These are phyloP conservation scores for Backusella psychrophila DNA, from an alignment of 192 early-diverging fungal genomes.

Conservation along the genomic window DNA sequence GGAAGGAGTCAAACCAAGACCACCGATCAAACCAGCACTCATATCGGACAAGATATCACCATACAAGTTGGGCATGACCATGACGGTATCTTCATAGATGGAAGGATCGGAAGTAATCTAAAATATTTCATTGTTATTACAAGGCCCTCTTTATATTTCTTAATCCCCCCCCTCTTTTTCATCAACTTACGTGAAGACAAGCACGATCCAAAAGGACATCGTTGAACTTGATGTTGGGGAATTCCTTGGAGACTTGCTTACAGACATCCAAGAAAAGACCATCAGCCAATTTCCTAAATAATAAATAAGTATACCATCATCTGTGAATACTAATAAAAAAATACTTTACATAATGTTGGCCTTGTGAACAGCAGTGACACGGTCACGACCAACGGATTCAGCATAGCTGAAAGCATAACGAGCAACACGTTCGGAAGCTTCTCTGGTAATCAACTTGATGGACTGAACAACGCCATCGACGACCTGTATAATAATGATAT, in stretches of 20 bases:
- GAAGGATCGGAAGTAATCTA: conserved; percentile 91
- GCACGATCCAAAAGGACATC: conserved; percentile 93
- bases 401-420: conserved; percentile 97
- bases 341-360: conserved; percentile 81
- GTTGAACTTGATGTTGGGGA: conserved; percentile 89
- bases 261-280: conserved; percentile 95
- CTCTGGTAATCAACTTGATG: conserved; percentile 98
- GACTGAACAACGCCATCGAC: conserved; percentile 97
- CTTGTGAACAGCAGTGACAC: conserved; percentile 98
- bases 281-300: conserved; percentile 81
- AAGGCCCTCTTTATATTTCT: neutral
- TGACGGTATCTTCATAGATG: conserved; percentile 87
- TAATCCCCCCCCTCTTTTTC: neutral
- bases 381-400: conserved; percentile 81
- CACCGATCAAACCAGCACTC: conserved; percentile 97
- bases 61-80: conserved; percentile 99
- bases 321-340: neutral
- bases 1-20: conserved; percentile 95
- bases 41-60: conserved; percentile 98
- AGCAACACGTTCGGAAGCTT: conserved; percentile 87
- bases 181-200: conserved; percentile 61
- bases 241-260: conserved; percentile 87
- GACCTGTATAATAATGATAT: conserved; percentile 42
- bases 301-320: neutral
- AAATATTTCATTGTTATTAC: conserved; percentile 28